Evolutionary conservation across 768 basidiomycete species (phyloP).

Genomic region (Leccinum sublutescens): DNA sequence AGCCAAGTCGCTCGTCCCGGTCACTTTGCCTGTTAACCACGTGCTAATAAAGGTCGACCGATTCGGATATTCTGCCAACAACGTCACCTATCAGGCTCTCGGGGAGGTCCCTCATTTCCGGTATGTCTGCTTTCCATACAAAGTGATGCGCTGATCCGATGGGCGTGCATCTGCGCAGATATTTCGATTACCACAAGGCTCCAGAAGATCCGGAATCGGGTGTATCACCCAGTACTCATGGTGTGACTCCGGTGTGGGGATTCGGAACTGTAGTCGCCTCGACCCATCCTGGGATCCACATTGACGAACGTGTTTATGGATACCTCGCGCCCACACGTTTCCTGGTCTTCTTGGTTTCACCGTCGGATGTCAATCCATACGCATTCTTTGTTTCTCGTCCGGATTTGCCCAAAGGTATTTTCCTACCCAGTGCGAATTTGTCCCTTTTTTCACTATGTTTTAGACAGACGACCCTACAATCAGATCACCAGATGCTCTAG

Average conservation of each 20-base stretch:
- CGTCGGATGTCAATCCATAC: constrained; percentile 48
- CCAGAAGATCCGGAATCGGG: constrained; percentile 36
- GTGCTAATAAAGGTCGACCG: constrained; percentile 58
- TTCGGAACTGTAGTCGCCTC: constrained; percentile 59
- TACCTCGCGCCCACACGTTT: constrained; percentile 58
- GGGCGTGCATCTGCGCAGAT: constrained; percentile 41
- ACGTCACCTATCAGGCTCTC: constrained; percentile 64
- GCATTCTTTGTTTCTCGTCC: constrained; percentile 59
- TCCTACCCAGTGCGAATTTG: not conserved
- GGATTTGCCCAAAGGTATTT: constrained; percentile 56
- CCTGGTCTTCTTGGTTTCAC: constrained; percentile 51
- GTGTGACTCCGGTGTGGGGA: constrained; percentile 71
- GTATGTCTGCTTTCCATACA: constrained; percentile 17
- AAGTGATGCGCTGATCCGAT: not conserved
- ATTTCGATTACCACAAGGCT: constrained; percentile 63
- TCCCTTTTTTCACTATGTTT: constrained; percentile 1
- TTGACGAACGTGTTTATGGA: constrained; percentile 65
- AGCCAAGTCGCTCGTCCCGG: constrained; percentile 21
- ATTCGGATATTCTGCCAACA: constrained; percentile 73
- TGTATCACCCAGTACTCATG: constrained; percentile 51
- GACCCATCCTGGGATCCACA: constrained; percentile 43
- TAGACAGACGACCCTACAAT: constrained; percentile 68
- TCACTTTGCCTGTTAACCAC: constrained; percentile 39
- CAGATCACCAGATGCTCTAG: constrained; percentile 57
- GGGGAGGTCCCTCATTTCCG: constrained; percentile 43